Conservation (phyloP, 1,284 basidiomycete species). For the Ustilago sp. region DNA sequence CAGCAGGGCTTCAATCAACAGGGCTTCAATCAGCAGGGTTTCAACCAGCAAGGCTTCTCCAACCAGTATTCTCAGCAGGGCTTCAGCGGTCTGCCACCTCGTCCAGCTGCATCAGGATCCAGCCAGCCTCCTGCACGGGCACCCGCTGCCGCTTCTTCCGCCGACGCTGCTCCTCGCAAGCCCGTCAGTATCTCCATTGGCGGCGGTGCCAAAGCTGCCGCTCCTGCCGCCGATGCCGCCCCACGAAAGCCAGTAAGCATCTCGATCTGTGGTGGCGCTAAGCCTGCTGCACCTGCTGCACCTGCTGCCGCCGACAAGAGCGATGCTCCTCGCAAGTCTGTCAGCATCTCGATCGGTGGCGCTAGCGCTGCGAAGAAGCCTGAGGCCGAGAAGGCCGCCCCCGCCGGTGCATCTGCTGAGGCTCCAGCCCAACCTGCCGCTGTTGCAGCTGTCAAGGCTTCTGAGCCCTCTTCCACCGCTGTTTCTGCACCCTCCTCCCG, state of each 20-base stretch:
- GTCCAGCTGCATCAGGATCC: conserved; percentile 43
- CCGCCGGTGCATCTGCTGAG: conserved; percentile 29
- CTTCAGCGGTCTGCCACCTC: conserved; percentile 46
- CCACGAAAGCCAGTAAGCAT: conserved; percentile 58
- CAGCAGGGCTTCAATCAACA: too few relatives aligned
- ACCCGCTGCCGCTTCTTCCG: conserved; percentile 14
- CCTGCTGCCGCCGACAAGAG: conserved; percentile 30
- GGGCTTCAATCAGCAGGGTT: conserved; percentile 46
- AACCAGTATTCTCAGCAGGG: conserved; percentile 42
- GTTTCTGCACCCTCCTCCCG: conserved; percentile 48
- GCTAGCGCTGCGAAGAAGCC: conserved; percentile 43
- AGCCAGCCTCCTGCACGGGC: conserved; percentile 44
- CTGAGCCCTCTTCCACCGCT: conserved; percentile 37
- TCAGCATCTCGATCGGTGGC: conserved; percentile 65
- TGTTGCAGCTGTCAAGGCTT: conserved; percentile 53
- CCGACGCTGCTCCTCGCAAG: conserved; percentile 52
- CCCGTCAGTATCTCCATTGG: conserved; percentile 68
- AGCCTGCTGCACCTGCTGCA: conserved; percentile 35
- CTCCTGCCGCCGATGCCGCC: conserved; percentile 34
- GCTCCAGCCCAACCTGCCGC: conserved; percentile 41
- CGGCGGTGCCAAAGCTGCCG: conserved; percentile 51
- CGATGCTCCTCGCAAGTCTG: conserved; percentile 36
- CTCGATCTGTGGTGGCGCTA: conserved; percentile 62
- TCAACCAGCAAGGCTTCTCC: conserved; percentile 48
- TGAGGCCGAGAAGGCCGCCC: conserved; percentile 24